Evolutionary conservation across 805 yeast genomes (phyloP), one percentile per base, ranked within the genome.

Genomic region (Ogataea methylovora): DNA sequence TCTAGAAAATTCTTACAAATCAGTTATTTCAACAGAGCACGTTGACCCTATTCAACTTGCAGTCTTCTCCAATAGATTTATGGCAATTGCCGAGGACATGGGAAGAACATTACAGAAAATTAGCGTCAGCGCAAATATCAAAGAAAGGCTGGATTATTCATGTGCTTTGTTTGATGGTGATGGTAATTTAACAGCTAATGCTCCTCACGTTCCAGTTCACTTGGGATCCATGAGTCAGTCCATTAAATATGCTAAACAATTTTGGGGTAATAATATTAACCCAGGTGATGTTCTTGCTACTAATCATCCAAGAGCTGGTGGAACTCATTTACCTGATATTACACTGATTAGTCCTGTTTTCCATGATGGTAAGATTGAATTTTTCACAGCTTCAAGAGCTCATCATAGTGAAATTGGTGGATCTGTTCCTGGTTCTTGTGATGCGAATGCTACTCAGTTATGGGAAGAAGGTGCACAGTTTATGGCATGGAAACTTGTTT

Each of bases 371-470:
- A 52, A 61, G 25, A 65, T 71, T 11, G 58, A 64, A 20, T 73
- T 72, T 44, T 71, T 71, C 56, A 69, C 69, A 13, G 80, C 79
- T 4, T 64, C 78, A 2, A 56, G 80, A 39, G 79, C 78, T 4
- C 80, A 74, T 51, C 81, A 74, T 52, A 72, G 79, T 18, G 80
- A 74, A 42, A 73, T 74, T 44, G 80, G 80, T 27, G 73, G 76
- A 11, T 64, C 73, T 32, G 61, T 73, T 30, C 76, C 79, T 8
- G 79, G 79, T 3, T 66, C 74, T 2, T 71, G 69, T 61, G 71
- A 76, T 19, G 69, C 79, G 3, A 59, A 71, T 46, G 73, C 79
- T 10, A 69, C 69, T 43, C 63, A 67, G 24, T 59, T 74, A 25
- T 65, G 53, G 38, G 73, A 73, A 39, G 81, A 74, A 50, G 81